Base-by-base conservation (phyloP, 768 basidiomycete genomes). In the Lepiota brunneoincarnata region DNA sequence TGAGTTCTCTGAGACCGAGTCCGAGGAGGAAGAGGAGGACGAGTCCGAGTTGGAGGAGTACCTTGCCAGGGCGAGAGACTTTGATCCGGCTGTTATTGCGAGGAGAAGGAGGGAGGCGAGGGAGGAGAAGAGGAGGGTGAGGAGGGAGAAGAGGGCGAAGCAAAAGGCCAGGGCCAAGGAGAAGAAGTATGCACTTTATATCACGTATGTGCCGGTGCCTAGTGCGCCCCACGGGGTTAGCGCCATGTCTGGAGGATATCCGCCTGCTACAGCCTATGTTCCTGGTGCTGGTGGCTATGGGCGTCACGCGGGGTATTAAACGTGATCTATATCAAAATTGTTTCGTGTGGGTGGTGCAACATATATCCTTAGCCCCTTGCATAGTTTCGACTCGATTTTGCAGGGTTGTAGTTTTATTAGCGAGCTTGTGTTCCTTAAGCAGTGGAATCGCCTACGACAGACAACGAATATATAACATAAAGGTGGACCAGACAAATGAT, bases 131-230 rank as follows among this genome's bases (percentile, higher is more conserved):
- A 84, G 74, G 68, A 75, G 77, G 59, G 79, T 78, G 58, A 75
- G 75, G 59, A 84, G 75, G 70, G 86, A 89, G 64, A 87, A 78
- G 76, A 86, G 81, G 64, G 70, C 76, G 43, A 78, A 77, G 63
- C 77, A 72, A 61, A 82, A 78, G 65, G 80, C 78, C 38, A 83
- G 75, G 63, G 81, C 81, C 54, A 77, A 75, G 37, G 83, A 83
- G 59, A 85, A 77, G 68, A 77, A 74, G 51, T 91, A 88, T 64
- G 62, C 80, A 2, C 66, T 91, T 35, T 90, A 84, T 64, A 61
- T 91, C 48, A 75, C 74, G 9, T 88, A 77, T 63, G 57, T 83
- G 4, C 66, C 69, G 28, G 59, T 53, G 1, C 61, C 63, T 20
- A 56, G 64, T 59, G 45, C 49, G 4, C 43, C 61, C 18, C 36